Evolutionary conservation across 139 green algal genomes (phyloP).

Genomic region (Micractinium conductrix): DNA sequence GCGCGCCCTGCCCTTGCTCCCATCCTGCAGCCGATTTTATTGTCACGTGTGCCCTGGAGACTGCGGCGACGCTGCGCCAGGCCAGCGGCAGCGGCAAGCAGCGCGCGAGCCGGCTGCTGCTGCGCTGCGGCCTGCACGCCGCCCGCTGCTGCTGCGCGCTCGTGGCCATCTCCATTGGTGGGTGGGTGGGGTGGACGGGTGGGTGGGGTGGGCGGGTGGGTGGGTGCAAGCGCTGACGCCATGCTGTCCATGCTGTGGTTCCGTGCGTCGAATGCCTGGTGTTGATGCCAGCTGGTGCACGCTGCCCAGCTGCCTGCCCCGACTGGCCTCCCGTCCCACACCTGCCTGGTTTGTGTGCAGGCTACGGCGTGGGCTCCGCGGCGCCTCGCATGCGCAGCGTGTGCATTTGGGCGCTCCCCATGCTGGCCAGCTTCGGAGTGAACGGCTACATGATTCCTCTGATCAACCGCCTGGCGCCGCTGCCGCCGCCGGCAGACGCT

Average conservation of each 20-base stretch:
- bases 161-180: slow-evolving; percentile 8
- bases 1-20: neutral
- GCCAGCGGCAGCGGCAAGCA: neutral
- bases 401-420: neutral
- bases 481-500: neutral
- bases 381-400: slow-evolving; percentile 11
- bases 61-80: neutral
- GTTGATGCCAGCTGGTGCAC: neutral
- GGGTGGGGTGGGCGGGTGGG: neutral
- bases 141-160: slow-evolving; percentile 12
- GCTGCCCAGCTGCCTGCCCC: neutral
- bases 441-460: slow-evolving; percentile 15
- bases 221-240: neutral
- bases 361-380: slow-evolving; percentile 33
- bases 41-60: slow-evolving; percentile 2
- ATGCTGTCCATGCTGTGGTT: no score
- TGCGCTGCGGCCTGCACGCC: slow-evolving; percentile 37
- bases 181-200: neutral
- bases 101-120: slow-evolving; percentile 5
- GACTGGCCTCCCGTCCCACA: no score
- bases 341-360: neutral
- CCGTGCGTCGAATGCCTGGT: no score
- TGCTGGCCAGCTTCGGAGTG: neutral
- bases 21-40: slow-evolving; percentile 7
- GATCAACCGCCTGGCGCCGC: slow-evolving; percentile 2